Conservation (phyloP, 768 basidiomycete genomes). For the Solioccasus polychromus region DNA sequence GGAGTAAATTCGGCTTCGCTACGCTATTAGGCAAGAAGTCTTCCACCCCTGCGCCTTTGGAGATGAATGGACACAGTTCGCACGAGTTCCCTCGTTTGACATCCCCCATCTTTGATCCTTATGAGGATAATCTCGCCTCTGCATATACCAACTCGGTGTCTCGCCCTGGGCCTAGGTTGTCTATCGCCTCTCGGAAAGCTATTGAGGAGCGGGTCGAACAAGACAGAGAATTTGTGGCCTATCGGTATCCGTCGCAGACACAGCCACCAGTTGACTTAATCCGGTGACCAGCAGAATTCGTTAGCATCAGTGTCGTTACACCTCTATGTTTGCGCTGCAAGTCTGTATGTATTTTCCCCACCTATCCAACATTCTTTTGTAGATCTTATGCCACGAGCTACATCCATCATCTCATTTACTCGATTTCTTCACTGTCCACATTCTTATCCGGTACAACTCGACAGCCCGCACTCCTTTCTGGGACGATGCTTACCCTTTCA, state of each 20-base stretch:
- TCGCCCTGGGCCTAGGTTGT: slow-evolving; percentile 53
- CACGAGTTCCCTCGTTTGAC: slow-evolving; percentile 51
- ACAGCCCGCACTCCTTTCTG: slow-evolving; percentile 23
- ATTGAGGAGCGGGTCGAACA: slow-evolving; percentile 82
- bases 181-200: slow-evolving; percentile 64
- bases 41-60: slow-evolving; percentile 22
- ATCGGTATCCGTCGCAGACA: slow-evolving; percentile 80
- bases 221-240: slow-evolving; percentile 81
- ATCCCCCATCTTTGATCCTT: slow-evolving; percentile 42
- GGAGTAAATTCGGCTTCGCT: slow-evolving; percentile 70
- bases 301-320: slow-evolving; percentile 2
- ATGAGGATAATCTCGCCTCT: slow-evolving; percentile 45
- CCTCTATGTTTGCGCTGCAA: slow-evolving; percentile 3
- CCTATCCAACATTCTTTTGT: slow-evolving; percentile 15
- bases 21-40: slow-evolving; percentile 62
- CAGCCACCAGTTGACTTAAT: slow-evolving; percentile 60
- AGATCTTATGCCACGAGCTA: slow-evolving; percentile 15
- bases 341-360: slow-evolving; percentile 8
- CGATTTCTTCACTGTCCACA: slow-evolving; percentile 12
- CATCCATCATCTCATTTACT: slow-evolving; percentile 21
- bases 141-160: slow-evolving; percentile 51
- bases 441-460: slow-evolving; percentile 15
- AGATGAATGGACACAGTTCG: slow-evolving; percentile 33
- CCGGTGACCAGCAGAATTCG: slow-evolving; percentile 31
- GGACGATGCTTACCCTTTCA: slow-evolving; percentile 22